A percentile compares a stretch with the other conserved stretches of the same genome.
These are phyloP conservation scores for Nigrograna mackinnonii DNA, from an alignment of 2,329 filamentous ascomycete genomes.

Conservation along the genomic window DNA sequence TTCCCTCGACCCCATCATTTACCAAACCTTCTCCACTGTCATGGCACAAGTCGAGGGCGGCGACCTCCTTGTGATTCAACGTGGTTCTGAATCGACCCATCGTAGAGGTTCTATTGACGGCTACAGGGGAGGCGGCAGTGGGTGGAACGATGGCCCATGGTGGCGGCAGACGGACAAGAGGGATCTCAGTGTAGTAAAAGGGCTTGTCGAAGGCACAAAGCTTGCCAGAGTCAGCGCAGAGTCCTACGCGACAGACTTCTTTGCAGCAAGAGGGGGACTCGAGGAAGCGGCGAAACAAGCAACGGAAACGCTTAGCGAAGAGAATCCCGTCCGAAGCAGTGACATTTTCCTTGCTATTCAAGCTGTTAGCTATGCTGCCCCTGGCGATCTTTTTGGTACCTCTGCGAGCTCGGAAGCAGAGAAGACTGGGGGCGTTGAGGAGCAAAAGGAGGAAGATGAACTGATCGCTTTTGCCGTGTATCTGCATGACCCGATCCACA, in stretches of 20 bases:
- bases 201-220: constrained; percentile 85
- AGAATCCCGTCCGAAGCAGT: constrained; percentile 87
- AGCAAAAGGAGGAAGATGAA: constrained; percentile 63
- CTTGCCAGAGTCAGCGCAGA: constrained; percentile 89
- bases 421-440: constrained; percentile 55
- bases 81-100: constrained; percentile 80
- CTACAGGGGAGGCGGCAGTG: constrained; percentile 60
- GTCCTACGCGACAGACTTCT: constrained; percentile 84
- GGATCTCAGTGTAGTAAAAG: constrained; percentile 78
- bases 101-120: constrained; percentile 66
- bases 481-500: constrained; percentile 85
- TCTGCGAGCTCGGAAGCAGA: constrained; percentile 58
- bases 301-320: constrained; percentile 76
- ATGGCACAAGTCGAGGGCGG: constrained; percentile 99
- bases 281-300: constrained; percentile 80
- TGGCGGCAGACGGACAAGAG: constrained; percentile 78
- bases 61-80: constrained; percentile 90
- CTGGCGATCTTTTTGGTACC: constrained; percentile 69
- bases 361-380: constrained; percentile 70
- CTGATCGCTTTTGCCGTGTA: constrained; percentile 76
- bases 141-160: constrained; percentile 96
- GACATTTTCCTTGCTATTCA: constrained; percentile 97
- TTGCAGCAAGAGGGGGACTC: constrained; percentile 74
- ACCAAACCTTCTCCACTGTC: constrained; percentile 88
- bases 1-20: constrained; percentile 88